Evolutionary conservation across 2,329 filamentous ascomycete species (phyloP).

Genomic region (Drechslerella stenobrocha): DNA sequence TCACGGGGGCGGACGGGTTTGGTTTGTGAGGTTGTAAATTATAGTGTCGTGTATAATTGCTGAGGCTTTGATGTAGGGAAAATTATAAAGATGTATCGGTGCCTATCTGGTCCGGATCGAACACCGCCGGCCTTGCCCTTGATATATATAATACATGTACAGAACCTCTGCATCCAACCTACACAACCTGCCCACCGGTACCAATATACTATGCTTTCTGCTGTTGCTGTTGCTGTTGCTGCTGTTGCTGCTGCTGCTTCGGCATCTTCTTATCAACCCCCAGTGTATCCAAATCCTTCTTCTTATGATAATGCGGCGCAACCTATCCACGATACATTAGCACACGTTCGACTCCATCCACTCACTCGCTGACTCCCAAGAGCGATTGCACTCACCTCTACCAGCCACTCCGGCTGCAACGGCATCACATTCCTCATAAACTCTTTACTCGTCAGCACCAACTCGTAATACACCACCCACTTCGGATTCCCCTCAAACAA

Average conservation of each 20-base stretch:
- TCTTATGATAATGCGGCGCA: slow-evolving; percentile 93
- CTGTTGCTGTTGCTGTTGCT: slow-evolving; percentile 22
- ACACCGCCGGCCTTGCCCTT: too few species aligned
- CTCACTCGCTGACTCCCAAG: not conserved
- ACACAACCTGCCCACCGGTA: not conserved
- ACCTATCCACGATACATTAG: slow-evolving; percentile 57
- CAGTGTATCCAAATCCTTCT: slow-evolving; percentile 80
- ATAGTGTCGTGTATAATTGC: too few species aligned
- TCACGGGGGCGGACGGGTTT: too few species aligned
- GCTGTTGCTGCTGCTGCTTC: slow-evolving; percentile 57
- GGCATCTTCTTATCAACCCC: slow-evolving; percentile 75
- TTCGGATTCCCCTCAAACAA: slow-evolving; percentile 78
- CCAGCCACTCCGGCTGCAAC: slow-evolving; percentile 79
- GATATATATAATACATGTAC: not conserved
- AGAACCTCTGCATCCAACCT: too few species aligned
- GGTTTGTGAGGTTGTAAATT: too few species aligned
- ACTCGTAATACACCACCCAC: slow-evolving; percentile 84
- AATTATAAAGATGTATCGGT: too few species aligned
- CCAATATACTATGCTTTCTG: not conserved
- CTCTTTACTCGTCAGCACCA: slow-evolving; percentile 82
- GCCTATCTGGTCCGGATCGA: too few species aligned
- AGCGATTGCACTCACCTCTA: slow-evolving; percentile 60
- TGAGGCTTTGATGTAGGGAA: too few species aligned
- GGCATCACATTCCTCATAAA: slow-evolving; percentile 89
- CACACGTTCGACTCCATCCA: slow-evolving; percentile 4